A percentile compares a stretch with the other conserved stretches of the same genome.
Conservation (phyloP, 345 rosid species). For the Eucalyptus tenuipes region DNA sequence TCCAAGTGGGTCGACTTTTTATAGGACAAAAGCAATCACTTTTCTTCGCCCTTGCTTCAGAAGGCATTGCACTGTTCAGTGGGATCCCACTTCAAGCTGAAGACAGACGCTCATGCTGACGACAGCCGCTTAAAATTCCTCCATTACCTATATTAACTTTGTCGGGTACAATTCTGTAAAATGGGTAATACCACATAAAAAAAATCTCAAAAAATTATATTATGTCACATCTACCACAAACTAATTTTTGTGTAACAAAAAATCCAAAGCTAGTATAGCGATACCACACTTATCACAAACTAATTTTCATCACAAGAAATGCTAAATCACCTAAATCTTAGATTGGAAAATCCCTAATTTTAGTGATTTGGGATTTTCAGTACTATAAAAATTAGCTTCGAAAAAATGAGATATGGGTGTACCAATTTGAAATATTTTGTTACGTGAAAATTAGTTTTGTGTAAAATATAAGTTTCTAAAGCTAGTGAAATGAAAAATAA, state of each 20-base stretch:
- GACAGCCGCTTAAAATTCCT: not conserved
- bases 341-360: not conserved
- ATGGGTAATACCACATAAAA: not conserved
- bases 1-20: not conserved
- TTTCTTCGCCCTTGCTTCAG: not conserved
- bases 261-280: accelerated
- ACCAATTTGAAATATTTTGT: not conserved
- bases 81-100: not conserved
- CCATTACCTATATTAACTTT: not conserved
- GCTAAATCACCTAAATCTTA: not conserved
- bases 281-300: accelerated
- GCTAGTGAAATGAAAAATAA: too few relatives aligned
- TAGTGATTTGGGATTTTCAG: not conserved
- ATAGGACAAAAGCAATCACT: not conserved
- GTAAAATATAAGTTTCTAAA: not conserved
- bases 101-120: not conserved
- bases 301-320: not conserved
- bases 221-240: accelerated
- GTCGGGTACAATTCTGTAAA: not conserved
- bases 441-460: not conserved
- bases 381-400: not conserved
- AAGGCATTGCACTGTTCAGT: not conserved
- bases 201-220: not conserved
- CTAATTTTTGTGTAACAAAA: not conserved
- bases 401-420: accelerated